phyloP scores from a whole-genome alignment of 164 flowering plant species.

The Tetrastigma voinierianum region DNA sequence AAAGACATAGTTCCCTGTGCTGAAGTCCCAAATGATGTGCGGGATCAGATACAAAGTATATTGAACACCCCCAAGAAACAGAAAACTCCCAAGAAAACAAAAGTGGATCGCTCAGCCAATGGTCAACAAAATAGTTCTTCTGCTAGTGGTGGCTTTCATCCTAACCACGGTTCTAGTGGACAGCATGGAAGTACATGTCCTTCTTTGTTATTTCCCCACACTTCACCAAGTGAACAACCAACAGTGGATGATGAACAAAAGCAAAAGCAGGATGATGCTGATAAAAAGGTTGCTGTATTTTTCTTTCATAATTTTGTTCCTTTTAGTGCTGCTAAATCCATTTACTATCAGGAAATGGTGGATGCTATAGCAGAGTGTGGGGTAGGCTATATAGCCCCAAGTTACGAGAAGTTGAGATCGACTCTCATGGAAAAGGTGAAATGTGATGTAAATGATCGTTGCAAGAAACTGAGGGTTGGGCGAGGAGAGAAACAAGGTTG shows the following conservation, averaged over 20 bases:
- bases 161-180: slow-evolving; percentile 55
- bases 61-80: slow-evolving; percentile 60
- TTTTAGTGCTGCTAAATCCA: slow-evolving; percentile 59
- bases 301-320: slow-evolving; percentile 67
- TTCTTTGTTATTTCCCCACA: slow-evolving; percentile 48
- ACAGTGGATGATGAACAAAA: slow-evolving; percentile 42
- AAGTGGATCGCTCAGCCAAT: slow-evolving; percentile 38
- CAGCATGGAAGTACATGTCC: slow-evolving; percentile 58
- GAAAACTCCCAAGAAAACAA: slow-evolving; percentile 49
- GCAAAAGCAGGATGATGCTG: slow-evolving; percentile 55
- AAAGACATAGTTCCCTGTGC: slow-evolving; percentile 69
- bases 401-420: slow-evolving; percentile 50
- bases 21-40: slow-evolving; percentile 62
- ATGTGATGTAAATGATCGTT: slow-evolving; percentile 42
- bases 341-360: slow-evolving; percentile 66
- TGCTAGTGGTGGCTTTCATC: slow-evolving; percentile 57
- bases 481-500: slow-evolving; percentile 74
- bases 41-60: slow-evolving; percentile 48
- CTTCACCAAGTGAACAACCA: slow-evolving; percentile 42
- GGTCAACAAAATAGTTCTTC: slow-evolving; percentile 66
- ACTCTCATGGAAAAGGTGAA: slow-evolving; percentile 54
- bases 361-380: slow-evolving; percentile 67
- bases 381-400: slow-evolving; percentile 60
- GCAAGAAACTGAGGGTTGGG: slow-evolving; percentile 39
- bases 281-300: slow-evolving; percentile 56